Evolutionary conservation across 768 basidiomycete genomes (phyloP).

Genomic region (Gloeophyllum trabeum): DNA sequence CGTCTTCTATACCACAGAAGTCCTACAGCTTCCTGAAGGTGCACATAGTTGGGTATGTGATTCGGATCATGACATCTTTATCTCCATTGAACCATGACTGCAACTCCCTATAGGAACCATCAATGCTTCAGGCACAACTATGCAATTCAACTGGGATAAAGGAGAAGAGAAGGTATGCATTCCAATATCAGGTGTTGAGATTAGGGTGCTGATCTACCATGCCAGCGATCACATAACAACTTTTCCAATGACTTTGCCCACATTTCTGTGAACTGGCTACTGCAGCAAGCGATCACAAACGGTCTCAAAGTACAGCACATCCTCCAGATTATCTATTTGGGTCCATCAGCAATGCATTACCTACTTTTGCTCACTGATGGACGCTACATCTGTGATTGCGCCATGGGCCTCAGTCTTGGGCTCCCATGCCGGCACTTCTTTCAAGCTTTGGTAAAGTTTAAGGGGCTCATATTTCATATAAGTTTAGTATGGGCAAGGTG

Average conservation of each 20-base stretch:
- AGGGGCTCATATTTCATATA: constrained; percentile 1
- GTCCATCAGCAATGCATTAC: constrained; percentile 13
- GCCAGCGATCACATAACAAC: background rate
- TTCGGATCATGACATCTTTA: background rate
- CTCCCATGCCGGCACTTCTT: constrained; percentile 23
- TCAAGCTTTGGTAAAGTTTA: constrained; percentile 11
- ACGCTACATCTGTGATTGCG: constrained; percentile 22
- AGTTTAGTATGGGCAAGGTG: background rate
- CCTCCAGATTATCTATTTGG: background rate
- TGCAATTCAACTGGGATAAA: constrained; percentile 1
- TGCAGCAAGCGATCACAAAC: background rate
- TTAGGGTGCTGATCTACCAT: background rate
- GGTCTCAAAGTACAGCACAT: background rate
- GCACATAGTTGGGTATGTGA: constrained; percentile 16
- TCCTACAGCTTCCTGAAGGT: constrained; percentile 16
- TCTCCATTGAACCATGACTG: background rate
- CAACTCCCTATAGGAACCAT: background rate
- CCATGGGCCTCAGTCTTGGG: constrained; percentile 21
- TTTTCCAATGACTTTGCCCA: background rate
- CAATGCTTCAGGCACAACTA: background rate
- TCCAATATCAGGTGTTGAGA: constrained; percentile 4
- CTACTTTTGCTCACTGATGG: constrained; percentile 16
- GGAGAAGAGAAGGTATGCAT: constrained; percentile 4
- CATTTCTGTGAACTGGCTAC: background rate
- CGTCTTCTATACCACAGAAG: constrained; percentile 16